phyloP scores from a whole-genome alignment of 1,284 basidiomycete genomes.

The Leccinum fallax region DNA sequence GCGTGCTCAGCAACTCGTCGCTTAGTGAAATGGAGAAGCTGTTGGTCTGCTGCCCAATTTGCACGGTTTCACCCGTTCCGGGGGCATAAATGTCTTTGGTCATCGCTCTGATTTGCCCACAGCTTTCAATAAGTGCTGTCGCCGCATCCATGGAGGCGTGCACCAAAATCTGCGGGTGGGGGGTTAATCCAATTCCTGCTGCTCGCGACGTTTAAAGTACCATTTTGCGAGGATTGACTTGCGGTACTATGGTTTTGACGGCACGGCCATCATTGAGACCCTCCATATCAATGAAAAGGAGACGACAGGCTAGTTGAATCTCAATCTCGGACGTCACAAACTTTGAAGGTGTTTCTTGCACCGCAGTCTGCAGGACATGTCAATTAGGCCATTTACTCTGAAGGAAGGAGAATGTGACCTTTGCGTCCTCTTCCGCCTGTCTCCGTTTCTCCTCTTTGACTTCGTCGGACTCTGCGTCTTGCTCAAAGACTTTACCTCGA shows the following conservation, averaged over 20 bases:
- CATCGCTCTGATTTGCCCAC: constrained; percentile 80
- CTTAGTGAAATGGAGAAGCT: constrained; percentile 94
- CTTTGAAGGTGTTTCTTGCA: constrained; percentile 89
- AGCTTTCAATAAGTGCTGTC: constrained; percentile 75
- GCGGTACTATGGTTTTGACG: constrained; percentile 94
- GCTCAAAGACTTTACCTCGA: constrained; percentile 86
- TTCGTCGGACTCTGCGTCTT: constrained; percentile 84
- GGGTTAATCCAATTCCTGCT: constrained; percentile 6
- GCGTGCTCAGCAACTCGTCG: constrained; percentile 77
- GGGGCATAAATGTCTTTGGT: constrained; percentile 92
- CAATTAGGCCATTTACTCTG: constrained; percentile 3
- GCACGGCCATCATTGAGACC: constrained; percentile 96
- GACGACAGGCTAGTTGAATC: constrained; percentile 80
- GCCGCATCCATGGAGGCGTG: constrained; percentile 74
- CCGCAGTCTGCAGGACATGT: constrained; percentile 52
- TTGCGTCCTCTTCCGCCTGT: constrained; percentile 79
- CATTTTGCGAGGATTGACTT: constrained; percentile 95
- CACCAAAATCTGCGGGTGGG: constrained; percentile 75
- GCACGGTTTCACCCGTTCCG: constrained; percentile 68
- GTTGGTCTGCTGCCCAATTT: constrained; percentile 95
- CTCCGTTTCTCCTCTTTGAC: constrained; percentile 71
- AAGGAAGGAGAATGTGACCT: constrained; percentile 41
- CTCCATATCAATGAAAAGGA: constrained; percentile 94
- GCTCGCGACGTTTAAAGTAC: constrained; percentile 43
- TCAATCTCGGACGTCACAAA: constrained; percentile 77